Conservation (phyloP, 768 basidiomycete species). For the Boletus tylopilopsis region DNA sequence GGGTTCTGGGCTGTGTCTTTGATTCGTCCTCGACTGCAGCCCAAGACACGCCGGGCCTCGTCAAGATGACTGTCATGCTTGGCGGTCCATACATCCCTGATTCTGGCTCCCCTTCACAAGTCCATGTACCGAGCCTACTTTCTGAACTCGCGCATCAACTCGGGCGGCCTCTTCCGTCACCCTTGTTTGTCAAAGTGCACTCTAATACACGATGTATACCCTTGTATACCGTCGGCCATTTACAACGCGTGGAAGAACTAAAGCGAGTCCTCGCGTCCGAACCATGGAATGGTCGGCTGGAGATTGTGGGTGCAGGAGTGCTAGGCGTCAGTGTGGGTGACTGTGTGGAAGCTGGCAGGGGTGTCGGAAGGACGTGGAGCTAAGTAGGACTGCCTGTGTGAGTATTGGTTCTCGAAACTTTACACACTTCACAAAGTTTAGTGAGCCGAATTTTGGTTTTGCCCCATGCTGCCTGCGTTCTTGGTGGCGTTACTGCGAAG, state of each 20-base stretch:
- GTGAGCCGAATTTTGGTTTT: conserved; percentile 6
- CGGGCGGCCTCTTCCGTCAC: conserved; percentile 45
- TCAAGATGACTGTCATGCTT: conserved; percentile 88
- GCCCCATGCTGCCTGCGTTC: neutral
- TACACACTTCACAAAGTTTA: conserved; percentile 9
- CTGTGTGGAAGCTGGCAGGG: conserved; percentile 73
- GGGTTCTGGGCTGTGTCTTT: conserved; percentile 84
- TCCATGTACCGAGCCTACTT: conserved; percentile 24
- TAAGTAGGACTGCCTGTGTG: conserved; percentile 16
- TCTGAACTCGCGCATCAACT: conserved; percentile 45
- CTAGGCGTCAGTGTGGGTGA: conserved; percentile 86
- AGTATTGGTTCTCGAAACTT: conserved; percentile 14
- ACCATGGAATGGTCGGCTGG: conserved; percentile 48
- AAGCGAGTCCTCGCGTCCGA: conserved; percentile 36
- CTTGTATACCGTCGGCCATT: conserved; percentile 68
- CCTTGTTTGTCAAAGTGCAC: conserved; percentile 50
- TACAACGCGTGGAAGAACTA: conserved; percentile 62
- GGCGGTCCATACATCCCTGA: conserved; percentile 64
- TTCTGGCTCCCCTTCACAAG: conserved; percentile 11
- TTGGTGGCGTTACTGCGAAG: conserved; percentile 12
- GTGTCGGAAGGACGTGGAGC: conserved; percentile 44
- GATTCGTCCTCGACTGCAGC: conserved; percentile 73
- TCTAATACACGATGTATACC: conserved; percentile 74
- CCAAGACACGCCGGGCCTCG: conserved; percentile 51
- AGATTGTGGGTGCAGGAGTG: conserved; percentile 80